Conservation (phyloP, 306 rosid species). For the Castanospermum australe region DNA sequence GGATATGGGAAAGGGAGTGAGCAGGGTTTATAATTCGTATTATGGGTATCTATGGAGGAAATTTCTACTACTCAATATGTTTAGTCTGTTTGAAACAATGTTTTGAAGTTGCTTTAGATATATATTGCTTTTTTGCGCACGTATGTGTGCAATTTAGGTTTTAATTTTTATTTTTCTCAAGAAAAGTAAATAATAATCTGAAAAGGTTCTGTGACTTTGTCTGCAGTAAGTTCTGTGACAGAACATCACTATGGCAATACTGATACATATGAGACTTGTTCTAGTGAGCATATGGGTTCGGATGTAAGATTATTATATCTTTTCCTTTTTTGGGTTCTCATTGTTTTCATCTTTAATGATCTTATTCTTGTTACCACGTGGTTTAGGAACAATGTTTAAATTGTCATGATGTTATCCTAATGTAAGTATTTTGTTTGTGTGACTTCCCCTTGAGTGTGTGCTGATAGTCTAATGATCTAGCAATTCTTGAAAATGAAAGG, state of each 20-base stretch:
- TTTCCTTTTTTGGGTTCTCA: not conserved
- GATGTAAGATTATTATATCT: slow-evolving; percentile 48
- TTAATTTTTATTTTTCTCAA: not conserved
- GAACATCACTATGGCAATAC: slow-evolving; percentile 48
- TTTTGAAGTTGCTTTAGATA: not conserved
- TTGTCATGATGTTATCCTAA: not conserved
- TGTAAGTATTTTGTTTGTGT: not conserved
- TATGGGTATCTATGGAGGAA: not conserved
- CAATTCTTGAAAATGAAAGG: slow-evolving; percentile 3
- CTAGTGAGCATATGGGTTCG: slow-evolving; percentile 36
- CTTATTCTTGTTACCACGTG: not conserved
- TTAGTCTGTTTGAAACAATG: not conserved
- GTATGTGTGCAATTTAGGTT: not conserved
- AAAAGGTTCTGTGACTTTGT: slow-evolving; percentile 29
- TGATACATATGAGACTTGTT: slow-evolving; percentile 30
- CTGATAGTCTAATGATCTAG: not conserved
- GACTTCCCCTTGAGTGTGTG: not conserved
- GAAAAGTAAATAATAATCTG: slow-evolving; percentile 11
- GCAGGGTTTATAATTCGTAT: not conserved
- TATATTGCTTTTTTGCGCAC: not conserved
- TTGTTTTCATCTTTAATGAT: not conserved
- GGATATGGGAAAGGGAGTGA: not conserved
- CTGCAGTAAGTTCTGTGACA: slow-evolving; percentile 54
- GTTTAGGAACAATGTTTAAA: not conserved
- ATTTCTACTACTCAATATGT: not conserved